A percentile compares a stretch with the other conserved stretches of the same genome.
Conservation (phyloP, 371 early-diverging fungal species). For the Saksenaea oblongispora region DNA sequence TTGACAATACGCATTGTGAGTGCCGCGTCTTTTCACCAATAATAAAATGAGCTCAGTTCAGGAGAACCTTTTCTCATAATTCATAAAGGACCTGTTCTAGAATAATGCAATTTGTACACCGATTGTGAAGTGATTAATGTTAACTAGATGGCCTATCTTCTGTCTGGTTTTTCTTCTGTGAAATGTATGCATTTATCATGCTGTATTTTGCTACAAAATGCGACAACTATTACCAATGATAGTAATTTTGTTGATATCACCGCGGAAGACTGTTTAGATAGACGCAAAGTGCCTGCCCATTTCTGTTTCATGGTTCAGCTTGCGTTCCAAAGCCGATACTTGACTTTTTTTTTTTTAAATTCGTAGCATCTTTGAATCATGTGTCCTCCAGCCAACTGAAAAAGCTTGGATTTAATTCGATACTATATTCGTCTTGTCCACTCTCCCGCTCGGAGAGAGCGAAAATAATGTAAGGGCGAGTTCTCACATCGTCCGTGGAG, state of each 20-base stretch:
- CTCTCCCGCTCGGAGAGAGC: conserved; percentile 20
- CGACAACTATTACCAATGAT: background rate
- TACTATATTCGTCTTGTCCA: conserved; percentile 1
- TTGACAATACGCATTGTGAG: too few species aligned
- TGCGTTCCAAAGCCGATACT: background rate
- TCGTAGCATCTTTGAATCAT: background rate
- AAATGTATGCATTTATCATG: too few species aligned
- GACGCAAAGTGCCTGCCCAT: background rate
- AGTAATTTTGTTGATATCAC: background rate
- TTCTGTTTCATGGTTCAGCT: background rate
- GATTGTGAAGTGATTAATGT: too few species aligned
- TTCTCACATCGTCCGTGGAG: conserved; percentile 11
- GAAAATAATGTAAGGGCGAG: conserved; percentile 17
- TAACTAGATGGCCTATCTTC: too few species aligned
- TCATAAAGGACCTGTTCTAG: too few species aligned
- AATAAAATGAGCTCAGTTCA: too few species aligned
- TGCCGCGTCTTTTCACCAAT: too few species aligned
- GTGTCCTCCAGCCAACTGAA: background rate
- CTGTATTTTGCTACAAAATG: too few species aligned
- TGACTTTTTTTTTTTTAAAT: background rate
- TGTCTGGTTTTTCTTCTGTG: too few species aligned
- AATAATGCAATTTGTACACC: too few species aligned
- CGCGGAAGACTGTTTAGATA: background rate
- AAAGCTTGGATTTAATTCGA: background rate
- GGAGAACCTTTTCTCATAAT: too few species aligned